Base-by-base conservation (phyloP, 2,329 filamentous ascomycete genomes). In the Mycosphaerella arachidis region DNA sequence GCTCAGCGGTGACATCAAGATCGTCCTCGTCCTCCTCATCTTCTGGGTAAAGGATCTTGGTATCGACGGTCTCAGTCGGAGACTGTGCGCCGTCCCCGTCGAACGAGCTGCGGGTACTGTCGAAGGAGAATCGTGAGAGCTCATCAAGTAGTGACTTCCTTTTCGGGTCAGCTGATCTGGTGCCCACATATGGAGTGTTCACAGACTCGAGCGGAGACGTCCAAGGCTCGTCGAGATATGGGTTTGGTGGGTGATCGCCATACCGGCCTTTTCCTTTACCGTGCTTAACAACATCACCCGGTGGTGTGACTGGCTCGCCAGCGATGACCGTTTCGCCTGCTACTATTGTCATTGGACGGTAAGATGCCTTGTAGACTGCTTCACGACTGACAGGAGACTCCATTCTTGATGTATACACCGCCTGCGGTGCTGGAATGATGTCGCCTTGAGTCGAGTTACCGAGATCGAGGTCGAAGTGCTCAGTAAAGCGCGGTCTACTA, bases 1-100 rank as follows among this genome's bases (percentile, higher is more conserved):
- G 55, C 24, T 57, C 55, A 10, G 45, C 55, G 8, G 55, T 57
- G 20, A 57, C 37, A 48, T 57, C 55, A 2, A 57, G 55, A 30
- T 57, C 55, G 18, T 57, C 55, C 1, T 50, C 43, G 16, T 51
- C 31, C 2, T 56, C 27, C 13, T 52, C 20, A 18, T 52, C 8
- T 12, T 35, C 31, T 8, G 31, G 31, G 31, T 9, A 35, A 4
- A 5, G 31, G 31, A 2, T 35, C 8, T 12, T 12, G 31, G 31
- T 35, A 1, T 12, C 12, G 4, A 35, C 31, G 31, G 31, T 5
- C 8, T 8, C 12, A 9, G 31, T 12, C 7, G 31, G 31, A 35
- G 31, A 35, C 12, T 35, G 31, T 8, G 31, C 31, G 31, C 7
- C 40, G 16, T 13, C 13, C n/a, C n/a, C 4, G 40, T 43, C 40